These are phyloP conservation scores for Malassezia slooffiae DNA, from an alignment of 1,284 basidiomycete genomes.

Conservation along the genomic window DNA sequence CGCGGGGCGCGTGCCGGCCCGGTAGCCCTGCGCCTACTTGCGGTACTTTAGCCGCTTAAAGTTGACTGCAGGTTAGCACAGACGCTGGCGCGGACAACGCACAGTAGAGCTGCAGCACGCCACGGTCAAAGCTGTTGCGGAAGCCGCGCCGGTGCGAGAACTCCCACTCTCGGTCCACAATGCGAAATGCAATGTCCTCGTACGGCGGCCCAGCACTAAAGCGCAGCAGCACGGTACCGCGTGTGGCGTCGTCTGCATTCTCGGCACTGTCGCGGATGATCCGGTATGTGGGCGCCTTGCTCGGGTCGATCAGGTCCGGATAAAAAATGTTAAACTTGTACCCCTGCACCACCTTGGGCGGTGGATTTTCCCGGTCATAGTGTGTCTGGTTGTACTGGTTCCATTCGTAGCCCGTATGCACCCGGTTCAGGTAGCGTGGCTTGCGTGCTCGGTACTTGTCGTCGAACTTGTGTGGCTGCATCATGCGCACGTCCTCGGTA, in stretches of 20 bases:
- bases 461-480: slow-evolving; percentile 75
- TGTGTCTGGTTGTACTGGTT: slow-evolving; percentile 59
- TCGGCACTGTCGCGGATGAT: slow-evolving; percentile 48
- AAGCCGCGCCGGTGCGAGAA: slow-evolving; percentile 74
- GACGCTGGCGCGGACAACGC: too few relatives aligned
- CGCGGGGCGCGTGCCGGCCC: slow-evolving; percentile 6
- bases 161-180: slow-evolving; percentile 96
- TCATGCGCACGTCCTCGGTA: slow-evolving; percentile 73
- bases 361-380: slow-evolving; percentile 44
- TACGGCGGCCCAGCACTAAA: slow-evolving; percentile 97
- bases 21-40: slow-evolving; percentile 19
- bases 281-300: slow-evolving; percentile 86
- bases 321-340: slow-evolving; percentile 98
- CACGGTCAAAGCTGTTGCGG: slow-evolving; percentile 53
- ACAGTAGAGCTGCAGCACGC: slow-evolving; percentile 48
- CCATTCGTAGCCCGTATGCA: slow-evolving; percentile 99
- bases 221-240: slow-evolving; percentile 82
- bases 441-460: slow-evolving; percentile 98
- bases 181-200: slow-evolving; percentile 95
- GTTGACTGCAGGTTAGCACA: slow-evolving; percentile 21
- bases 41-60: slow-evolving; percentile 42
- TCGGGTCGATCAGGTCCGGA: slow-evolving; percentile 91
- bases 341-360: slow-evolving; percentile 52
- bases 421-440: slow-evolving; percentile 95
- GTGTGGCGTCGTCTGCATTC: slow-evolving; percentile 55